These are phyloP conservation scores for Pyracantha coccinea DNA, from an alignment of 331 rosid species.

Conservation along the genomic window DNA sequence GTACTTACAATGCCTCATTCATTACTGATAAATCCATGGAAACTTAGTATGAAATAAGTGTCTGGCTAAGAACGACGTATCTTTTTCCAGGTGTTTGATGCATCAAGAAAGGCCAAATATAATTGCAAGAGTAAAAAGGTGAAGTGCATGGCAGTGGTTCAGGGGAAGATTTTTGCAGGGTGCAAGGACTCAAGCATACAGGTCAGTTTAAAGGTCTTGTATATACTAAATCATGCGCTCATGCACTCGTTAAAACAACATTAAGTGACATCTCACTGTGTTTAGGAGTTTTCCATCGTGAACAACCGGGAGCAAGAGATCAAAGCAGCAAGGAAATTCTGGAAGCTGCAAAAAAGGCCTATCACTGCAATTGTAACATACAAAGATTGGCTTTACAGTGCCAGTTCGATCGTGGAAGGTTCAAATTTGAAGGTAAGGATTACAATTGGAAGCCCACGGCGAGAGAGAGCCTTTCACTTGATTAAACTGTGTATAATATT, in stretches of 20 bases:
- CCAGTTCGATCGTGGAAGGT: slow-evolving; percentile 54
- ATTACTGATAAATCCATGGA: not conserved
- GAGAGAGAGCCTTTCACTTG: slow-evolving; percentile 12
- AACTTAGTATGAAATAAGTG: not conserved
- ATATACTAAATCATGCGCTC: not conserved
- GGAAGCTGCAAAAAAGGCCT: slow-evolving; percentile 57
- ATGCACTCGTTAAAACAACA: not conserved
- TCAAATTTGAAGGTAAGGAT: slow-evolving; percentile 50
- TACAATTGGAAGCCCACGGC: not conserved
- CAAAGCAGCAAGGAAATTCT: slow-evolving; percentile 55
- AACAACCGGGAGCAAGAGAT: slow-evolving; percentile 57
- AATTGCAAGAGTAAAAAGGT: slow-evolving; percentile 43
- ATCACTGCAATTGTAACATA: slow-evolving; percentile 45
- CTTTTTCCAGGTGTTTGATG: slow-evolving; percentile 40
- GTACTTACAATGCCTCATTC: slow-evolving; percentile 16
- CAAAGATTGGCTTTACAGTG: slow-evolving; percentile 70
- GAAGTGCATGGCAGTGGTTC: slow-evolving; percentile 48
- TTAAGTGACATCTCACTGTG: slow-evolving; percentile 1
- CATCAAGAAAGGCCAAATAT: slow-evolving; percentile 38
- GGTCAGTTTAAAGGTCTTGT: slow-evolving; percentile 28
- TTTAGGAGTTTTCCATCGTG: slow-evolving; percentile 50
- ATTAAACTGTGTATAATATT: slow-evolving; percentile 9
- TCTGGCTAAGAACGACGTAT: not conserved
- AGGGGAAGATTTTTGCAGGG: slow-evolving; percentile 60
- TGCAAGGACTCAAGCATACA: slow-evolving; percentile 77